Base-by-base conservation (phyloP, 2,329 filamentous ascomycete genomes). In the Pezicula rhizophila region DNA sequence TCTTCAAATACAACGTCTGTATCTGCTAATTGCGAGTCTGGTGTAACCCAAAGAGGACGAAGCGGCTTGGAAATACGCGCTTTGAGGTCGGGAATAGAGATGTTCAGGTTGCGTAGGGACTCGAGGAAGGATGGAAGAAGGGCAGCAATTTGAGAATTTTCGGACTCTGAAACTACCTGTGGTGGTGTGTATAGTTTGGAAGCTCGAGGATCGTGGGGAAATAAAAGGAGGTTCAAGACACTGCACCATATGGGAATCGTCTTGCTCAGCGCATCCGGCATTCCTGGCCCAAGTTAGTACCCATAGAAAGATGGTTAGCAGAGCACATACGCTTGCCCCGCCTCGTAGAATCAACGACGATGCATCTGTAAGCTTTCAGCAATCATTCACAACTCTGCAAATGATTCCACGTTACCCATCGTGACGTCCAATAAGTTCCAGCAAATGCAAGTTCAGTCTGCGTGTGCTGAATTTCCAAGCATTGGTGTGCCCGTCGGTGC, bases 241-340 rank as follows among this genome's bases (percentile, higher is more conserved):
- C 85, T 81, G 67, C 87, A 91, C 93, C 93, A 99, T 53, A 96
- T 87, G 2, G 93, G 92, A 23, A 97, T 76, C 0, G 93, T 97
- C 67, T 96, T 96, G 59, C 87, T 89, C 15, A 99, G 76, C 14
- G 93, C 91, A 69, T 99, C 93, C 1, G 93, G 92, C 83, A 97
- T 95, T 58, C 80, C 83, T 85, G 15, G 15, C 26, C 45, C 11
- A 15, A 11, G 48, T 61, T 31, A 60, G 59, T 45, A 57, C 46
- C 47, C 41, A 11, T 23, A 18, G 43, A 7, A 8, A 18, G 25
- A 45, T 26, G 11, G 11, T 37, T 39, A 14, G 50, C 17, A 6
- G n/a, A 33, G 10, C 25, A 68, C 76, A 58, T 72, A 80, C 86
- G 79, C 71, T 97, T 97, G 8, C 93, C 93, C 46, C 92, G 78